Evolutionary conservation across 1,139 yeast genomes (phyloP).

Genomic region (Diutina catenulata): DNA sequence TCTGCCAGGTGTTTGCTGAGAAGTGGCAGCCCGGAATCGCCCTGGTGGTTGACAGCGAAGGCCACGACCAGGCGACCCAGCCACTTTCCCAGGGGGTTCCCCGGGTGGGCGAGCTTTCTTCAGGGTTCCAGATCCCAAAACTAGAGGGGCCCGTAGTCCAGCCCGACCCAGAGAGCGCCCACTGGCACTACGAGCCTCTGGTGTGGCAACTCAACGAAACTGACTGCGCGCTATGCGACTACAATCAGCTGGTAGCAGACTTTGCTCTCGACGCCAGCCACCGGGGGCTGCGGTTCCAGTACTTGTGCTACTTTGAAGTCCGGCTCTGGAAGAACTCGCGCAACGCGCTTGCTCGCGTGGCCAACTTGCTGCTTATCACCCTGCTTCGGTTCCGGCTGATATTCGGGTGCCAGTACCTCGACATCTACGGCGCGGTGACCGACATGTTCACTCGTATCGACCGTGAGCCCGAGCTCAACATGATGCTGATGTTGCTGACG

Average conservation of each 20-base stretch:
- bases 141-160: not conserved
- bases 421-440: constrained; percentile 67
- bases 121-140: not conserved
- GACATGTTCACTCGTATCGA: constrained; percentile 63
- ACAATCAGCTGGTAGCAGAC: constrained; percentile 10
- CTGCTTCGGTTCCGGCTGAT: constrained; percentile 46
- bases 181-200: constrained; percentile 26
- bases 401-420: constrained; percentile 71
- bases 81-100: not conserved
- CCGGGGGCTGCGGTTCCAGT: constrained; percentile 68
- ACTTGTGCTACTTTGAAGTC: constrained; percentile 56
- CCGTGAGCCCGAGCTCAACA: constrained; percentile 72
- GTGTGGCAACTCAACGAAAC: not conserved
- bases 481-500: constrained; percentile 67
- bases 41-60: not conserved
- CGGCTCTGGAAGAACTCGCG: constrained; percentile 66
- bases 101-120: not conserved
- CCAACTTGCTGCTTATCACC: constrained; percentile 59
- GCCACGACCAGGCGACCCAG: not conserved
- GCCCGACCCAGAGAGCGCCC: too few relatives aligned
- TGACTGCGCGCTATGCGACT: constrained; percentile 11
- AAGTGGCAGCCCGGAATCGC: constrained; percentile 45
- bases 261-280: constrained; percentile 15
- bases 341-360: constrained; percentile 50
- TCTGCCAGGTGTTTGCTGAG: constrained; percentile 41